Percentiles rank a stretch among this genome's conserved stretches.
Conservation (phyloP, 352 stramenopile species). For the Globisporangium iwayamae region DNA sequence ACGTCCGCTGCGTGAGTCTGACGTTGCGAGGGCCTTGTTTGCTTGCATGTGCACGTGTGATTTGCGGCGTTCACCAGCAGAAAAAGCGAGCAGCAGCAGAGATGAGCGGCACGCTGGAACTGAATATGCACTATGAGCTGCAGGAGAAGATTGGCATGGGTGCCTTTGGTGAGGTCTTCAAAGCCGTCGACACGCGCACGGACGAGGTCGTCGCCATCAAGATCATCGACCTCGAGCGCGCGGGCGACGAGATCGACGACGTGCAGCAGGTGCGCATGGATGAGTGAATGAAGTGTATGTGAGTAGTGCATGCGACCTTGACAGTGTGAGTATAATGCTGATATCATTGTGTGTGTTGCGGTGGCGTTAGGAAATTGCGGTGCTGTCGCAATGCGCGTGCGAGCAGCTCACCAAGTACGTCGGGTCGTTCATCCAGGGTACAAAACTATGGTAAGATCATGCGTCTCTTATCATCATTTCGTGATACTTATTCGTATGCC, state of each 20-base stretch:
- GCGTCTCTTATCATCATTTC: neutral
- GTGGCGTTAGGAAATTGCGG: conserved; percentile 78
- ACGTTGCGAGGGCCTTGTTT: neutral
- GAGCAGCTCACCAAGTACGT: conserved; percentile 89
- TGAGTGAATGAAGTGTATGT: too few species aligned
- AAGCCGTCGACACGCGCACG: conserved; percentile 61
- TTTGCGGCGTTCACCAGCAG: neutral
- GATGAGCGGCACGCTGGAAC: conserved; percentile 51
- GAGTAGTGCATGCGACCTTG: neutral
- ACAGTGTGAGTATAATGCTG: neutral
- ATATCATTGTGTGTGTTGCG: neutral
- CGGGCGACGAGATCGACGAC: conserved; percentile 83
- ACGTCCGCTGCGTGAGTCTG: neutral
- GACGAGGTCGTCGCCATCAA: conserved; percentile 78
- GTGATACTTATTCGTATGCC: neutral
- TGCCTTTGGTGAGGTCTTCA: conserved; percentile 82
- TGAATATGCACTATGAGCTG: conserved; percentile 67
- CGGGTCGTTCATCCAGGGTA: conserved; percentile 80
- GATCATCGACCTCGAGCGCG: conserved; percentile 84
- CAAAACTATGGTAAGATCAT: conserved; percentile 61
- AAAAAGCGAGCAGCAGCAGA: neutral
- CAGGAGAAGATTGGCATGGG: conserved; percentile 78
- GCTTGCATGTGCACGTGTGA: neutral
- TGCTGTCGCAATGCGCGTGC: conserved; percentile 87
- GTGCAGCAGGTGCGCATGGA: conserved; percentile 56